A percentile compares a stretch with the other conserved stretches of the same genome.
phyloP scores from a whole-genome alignment of 2,329 filamentous ascomycete species.

The Ophiostoma ulmi region DNA sequence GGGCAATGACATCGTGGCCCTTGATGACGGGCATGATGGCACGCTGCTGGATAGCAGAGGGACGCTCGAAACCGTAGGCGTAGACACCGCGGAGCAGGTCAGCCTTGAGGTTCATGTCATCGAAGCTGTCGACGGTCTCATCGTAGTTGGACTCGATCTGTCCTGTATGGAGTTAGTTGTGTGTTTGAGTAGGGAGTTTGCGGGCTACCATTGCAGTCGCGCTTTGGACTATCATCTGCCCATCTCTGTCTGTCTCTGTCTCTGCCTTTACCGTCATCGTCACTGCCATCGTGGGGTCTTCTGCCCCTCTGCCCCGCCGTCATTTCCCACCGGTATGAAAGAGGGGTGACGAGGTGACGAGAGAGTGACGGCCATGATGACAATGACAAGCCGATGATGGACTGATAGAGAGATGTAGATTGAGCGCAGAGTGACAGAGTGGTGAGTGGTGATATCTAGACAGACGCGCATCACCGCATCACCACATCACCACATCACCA shows the following conservation, averaged over 20 bases:
- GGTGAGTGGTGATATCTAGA: background rate
- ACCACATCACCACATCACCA: background rate
- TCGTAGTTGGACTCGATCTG: conserved; percentile 99
- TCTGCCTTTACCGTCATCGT: background rate
- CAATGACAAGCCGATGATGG: background rate
- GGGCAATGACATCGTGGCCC: conserved; percentile 98
- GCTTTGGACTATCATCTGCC: background rate
- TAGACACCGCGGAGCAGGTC: conserved; percentile 98
- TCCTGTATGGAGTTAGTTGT: conserved; percentile 49
- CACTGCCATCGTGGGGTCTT: background rate
- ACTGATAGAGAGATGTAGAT: background rate
- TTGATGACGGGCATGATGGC: conserved; percentile 99
- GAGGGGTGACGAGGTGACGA: background rate
- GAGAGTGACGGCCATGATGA: background rate
- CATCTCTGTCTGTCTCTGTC: background rate
- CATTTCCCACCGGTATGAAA: background rate
- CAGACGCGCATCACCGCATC: background rate
- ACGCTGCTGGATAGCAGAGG: conserved; percentile 99
- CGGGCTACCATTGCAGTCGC: too few species aligned
- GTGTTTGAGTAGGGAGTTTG: background rate
- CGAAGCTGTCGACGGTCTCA: conserved; percentile 98
- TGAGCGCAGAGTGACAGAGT: background rate
- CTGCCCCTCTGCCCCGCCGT: conserved; percentile 11
- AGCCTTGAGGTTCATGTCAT: conserved; percentile 93
- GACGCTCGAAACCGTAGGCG: conserved; percentile 99